phyloP scores from a whole-genome alignment of 208 protist species.

The Crithidia sp. region DNA sequence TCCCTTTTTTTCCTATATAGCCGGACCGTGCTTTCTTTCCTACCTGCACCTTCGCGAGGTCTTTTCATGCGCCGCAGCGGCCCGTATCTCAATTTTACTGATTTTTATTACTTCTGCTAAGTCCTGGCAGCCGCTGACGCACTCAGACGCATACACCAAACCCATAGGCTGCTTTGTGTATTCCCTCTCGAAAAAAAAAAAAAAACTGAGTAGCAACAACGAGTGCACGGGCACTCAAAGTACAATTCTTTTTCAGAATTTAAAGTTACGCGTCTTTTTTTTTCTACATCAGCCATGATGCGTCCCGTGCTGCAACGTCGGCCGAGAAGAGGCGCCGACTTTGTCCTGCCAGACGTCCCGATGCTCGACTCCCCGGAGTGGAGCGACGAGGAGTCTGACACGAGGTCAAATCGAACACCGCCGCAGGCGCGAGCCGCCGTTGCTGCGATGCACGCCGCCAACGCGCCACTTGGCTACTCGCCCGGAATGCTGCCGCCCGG shows the following conservation, averaged over 20 bases:
- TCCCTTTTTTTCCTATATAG: neutral
- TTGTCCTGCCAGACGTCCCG: conserved; percentile 36
- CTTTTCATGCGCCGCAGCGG: neutral
- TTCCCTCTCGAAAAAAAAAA: neutral
- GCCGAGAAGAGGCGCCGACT: conserved; percentile 16
- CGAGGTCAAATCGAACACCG: neutral
- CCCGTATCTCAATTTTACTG: neutral
- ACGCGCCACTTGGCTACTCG: neutral
- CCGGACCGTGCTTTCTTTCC: neutral
- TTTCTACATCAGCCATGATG: conserved; percentile 8
- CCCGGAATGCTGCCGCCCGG: neutral
- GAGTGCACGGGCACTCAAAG: too few species aligned
- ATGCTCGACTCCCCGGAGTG: conserved; percentile 40
- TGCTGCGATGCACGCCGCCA: neutral
- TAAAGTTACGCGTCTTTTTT: neutral
- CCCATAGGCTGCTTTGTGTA: too few species aligned
- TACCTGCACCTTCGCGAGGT: neutral
- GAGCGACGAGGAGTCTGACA: conserved; percentile 24
- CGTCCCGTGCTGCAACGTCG: conserved; percentile 9
- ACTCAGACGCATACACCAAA: neutral
- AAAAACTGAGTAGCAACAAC: neutral
- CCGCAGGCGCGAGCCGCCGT: neutral
- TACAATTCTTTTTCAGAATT: too few species aligned
- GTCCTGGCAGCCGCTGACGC: neutral
- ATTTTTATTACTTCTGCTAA: neutral